Evolutionary conservation across 257 asterid genomes (phyloP), one percentile per base, ranked within the genome.

Genomic region (Ilex aquifolium): DNA sequence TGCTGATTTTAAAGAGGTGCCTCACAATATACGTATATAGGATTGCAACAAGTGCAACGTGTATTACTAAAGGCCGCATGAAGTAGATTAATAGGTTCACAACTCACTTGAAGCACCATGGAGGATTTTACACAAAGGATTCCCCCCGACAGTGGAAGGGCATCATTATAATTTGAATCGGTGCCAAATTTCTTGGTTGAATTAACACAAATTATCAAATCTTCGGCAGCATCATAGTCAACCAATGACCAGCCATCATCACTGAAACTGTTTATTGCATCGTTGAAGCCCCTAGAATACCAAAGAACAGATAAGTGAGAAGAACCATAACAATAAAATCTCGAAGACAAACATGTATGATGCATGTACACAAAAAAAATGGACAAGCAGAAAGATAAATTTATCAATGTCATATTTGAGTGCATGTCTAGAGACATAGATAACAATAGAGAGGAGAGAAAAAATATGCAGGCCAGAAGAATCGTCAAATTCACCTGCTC

Each of bases 171-270:
- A 57, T 46, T 71, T 36, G 70, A 64, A 54, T 49, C 13, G 42
- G 1, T 31, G 48, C 77, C 80, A 62, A 60, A 31, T 66, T 16
- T 53, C 39, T 56, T 60, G 3, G 69, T 57, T 65, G 52, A 66
- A 59, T 71, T 82, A 42, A 70, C 21, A 56, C 73, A 66, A 61
- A 55, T 61, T 67, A 71, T 42, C 44, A 67, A 21, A 59, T 71
- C 80, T 68, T 73, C 71, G 2, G 73, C 40, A 36, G 56, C 65
- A 56, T 71, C 70, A 16, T 56, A 65, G 32, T 62, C 66, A 74
- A 70, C 50, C 75, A 76, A 59, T 56, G 69, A 44, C 88, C 88
- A 82, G 17, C 82, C 88, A 68, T 82, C 88, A 64, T 82, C 82
- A 59, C 64, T 65, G 44, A 76, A 74, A 61, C 80, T 60, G 71